These are phyloP conservation scores for Pouteria glomerata DNA, from an alignment of 148 eudicot species.

Conservation along the genomic window DNA sequence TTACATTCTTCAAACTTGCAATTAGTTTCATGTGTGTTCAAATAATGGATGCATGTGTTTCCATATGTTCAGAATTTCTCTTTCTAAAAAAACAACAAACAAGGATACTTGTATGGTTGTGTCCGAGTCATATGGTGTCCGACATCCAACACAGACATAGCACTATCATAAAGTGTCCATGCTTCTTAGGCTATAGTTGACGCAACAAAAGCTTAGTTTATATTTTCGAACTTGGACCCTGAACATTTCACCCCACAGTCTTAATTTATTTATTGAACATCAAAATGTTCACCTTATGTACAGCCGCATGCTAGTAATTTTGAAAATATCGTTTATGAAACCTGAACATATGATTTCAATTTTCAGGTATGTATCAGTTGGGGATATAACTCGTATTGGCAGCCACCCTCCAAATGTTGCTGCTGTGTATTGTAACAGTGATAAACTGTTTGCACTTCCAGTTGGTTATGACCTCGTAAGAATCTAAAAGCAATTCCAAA, in stretches of 20 bases:
- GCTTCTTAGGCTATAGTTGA: neutral
- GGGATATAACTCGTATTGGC: conserved; percentile 83
- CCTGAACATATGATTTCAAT: neutral
- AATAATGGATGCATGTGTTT: no score
- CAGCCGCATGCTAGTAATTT: neutral
- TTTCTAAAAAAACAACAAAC: no score
- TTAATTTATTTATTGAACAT: neutral
- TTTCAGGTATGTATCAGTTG: conserved; percentile 78
- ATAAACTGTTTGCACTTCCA: conserved; percentile 58
- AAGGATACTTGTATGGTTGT: no score
- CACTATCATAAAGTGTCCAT: neutral
- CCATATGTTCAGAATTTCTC: no score
- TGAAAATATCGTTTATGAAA: neutral
- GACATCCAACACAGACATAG: no score
- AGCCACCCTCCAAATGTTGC: conserved; percentile 90
- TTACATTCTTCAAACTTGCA: no score
- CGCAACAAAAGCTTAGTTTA: conserved; percentile 4
- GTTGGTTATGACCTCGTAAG: conserved; percentile 92
- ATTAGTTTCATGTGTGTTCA: no score
- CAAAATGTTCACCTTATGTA: neutral
- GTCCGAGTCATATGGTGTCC: no score
- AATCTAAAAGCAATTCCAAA: neutral
- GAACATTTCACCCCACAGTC: neutral
- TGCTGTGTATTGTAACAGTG: conserved; percentile 59
- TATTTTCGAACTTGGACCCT: neutral